Evolutionary conservation across 2,329 filamentous ascomycete species (phyloP).

Genomic region (Colletotrichum navitas): DNA sequence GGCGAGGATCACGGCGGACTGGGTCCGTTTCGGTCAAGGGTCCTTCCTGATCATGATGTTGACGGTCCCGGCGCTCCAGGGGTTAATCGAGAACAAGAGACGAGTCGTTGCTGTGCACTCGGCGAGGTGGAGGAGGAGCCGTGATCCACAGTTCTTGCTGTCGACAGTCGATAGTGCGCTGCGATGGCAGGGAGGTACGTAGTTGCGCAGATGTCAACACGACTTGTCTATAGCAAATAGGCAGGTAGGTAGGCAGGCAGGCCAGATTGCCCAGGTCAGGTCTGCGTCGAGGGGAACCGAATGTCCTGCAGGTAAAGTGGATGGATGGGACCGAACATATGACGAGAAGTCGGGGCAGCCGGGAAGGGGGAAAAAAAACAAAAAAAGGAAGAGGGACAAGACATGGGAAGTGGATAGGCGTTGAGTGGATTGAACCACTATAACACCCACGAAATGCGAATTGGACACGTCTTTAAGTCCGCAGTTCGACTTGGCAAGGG

Average conservation of each 20-base stretch:
- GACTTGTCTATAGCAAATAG: background rate
- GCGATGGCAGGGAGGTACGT: slow-evolving; percentile 26
- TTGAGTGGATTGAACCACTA: slow-evolving; percentile 6
- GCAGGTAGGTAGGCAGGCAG: slow-evolving; percentile 2
- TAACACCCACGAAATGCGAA: slow-evolving; percentile 1
- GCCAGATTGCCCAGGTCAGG: background rate
- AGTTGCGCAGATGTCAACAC: slow-evolving; percentile 11
- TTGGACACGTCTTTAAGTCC: background rate
- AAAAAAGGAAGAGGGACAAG: slow-evolving; percentile 6
- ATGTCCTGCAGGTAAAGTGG: slow-evolving; percentile 22
- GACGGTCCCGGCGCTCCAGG: slow-evolving; percentile 18
- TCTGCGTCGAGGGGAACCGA: background rate
- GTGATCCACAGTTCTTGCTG: slow-evolving; percentile 18
- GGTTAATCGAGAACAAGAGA: slow-evolving; percentile 19
- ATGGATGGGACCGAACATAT: background rate
- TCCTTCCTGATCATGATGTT: slow-evolving; percentile 38
- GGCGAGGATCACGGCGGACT: slow-evolving; percentile 29
- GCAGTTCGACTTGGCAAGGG: background rate
- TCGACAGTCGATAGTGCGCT: slow-evolving; percentile 26
- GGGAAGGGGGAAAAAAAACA: slow-evolving; percentile 12
- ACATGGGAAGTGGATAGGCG: slow-evolving; percentile 23
- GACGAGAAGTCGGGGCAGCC: background rate
- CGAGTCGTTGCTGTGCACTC: slow-evolving; percentile 11
- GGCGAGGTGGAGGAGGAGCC: background rate
- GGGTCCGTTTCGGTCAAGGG: slow-evolving; percentile 35